A percentile compares a stretch with the other conserved stretches of the same genome.
phyloP scores from a whole-genome alignment of 805 yeast genomes.

The Suhomyces canberraensis region DNA sequence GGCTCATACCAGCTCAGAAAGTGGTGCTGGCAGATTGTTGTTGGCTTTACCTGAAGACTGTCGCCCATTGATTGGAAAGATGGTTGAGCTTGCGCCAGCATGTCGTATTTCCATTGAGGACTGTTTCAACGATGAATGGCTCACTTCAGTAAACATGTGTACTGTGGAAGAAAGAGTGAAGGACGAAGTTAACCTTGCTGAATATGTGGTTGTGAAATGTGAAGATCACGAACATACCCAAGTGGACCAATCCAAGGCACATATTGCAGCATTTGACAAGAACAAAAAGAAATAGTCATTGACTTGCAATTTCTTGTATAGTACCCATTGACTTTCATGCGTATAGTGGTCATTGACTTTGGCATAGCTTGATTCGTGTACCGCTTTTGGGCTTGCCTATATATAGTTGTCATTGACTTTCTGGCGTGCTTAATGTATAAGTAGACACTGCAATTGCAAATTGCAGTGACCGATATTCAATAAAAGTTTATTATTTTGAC shows the following conservation, averaged over 20 bases:
- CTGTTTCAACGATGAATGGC: slow-evolving; percentile 71
- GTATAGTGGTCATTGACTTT: too few relatives aligned
- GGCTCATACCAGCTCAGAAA: slow-evolving; percentile 60
- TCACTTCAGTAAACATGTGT: slow-evolving; percentile 65
- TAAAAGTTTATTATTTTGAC: too few relatives aligned
- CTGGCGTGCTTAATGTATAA: too few relatives aligned
- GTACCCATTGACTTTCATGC: too few relatives aligned
- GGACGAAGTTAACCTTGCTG: slow-evolving; percentile 33
- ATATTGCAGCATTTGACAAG: slow-evolving; percentile 88
- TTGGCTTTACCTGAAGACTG: slow-evolving; percentile 70
- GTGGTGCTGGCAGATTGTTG: slow-evolving; percentile 70
- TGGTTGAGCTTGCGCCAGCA: slow-evolving; percentile 85
- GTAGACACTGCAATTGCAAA: too few relatives aligned
- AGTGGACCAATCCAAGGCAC: slow-evolving; percentile 93
- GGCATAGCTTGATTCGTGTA: too few relatives aligned
- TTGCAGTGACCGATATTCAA: too few relatives aligned
- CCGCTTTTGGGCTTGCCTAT: too few relatives aligned
- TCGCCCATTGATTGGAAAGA: slow-evolving; percentile 62
- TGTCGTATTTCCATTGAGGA: slow-evolving; percentile 80
- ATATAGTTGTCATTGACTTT: too few relatives aligned
- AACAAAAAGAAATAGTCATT: slow-evolving; percentile 56
- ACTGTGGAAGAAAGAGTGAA: slow-evolving; percentile 47
- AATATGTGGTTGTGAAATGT: slow-evolving; percentile 40
- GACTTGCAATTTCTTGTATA: too few relatives aligned
- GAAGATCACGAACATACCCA: slow-evolving; percentile 77